A percentile compares a stretch with the other conserved stretches of the same genome.
Conservation (phyloP, 2,329 filamentous ascomycete genomes). For the Macrophomina tecta region DNA sequence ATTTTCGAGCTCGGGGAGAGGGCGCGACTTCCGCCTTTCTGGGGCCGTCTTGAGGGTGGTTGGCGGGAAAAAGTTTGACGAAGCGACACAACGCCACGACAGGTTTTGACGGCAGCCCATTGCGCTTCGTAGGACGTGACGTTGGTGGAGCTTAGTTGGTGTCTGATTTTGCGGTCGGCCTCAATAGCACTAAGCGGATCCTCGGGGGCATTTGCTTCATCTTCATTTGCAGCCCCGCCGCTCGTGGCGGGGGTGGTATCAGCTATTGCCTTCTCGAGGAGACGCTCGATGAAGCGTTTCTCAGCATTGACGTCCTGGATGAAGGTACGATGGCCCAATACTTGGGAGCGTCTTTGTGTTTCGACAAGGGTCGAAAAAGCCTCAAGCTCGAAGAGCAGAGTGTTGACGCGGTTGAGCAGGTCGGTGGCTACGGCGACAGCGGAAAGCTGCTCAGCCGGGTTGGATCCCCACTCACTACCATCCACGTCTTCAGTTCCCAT, state of each 20-base stretch:
- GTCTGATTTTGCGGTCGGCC: constrained; percentile 46
- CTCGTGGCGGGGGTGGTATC: neutral
- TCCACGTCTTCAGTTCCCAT: neutral
- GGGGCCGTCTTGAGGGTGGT: neutral
- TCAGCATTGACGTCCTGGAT: constrained; percentile 25
- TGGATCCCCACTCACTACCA: neutral
- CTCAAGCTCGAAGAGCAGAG: constrained; percentile 23
- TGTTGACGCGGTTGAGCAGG: constrained; percentile 18
- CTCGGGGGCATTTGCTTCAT: neutral
- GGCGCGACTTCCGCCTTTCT: neutral
- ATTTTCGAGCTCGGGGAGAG: constrained; percentile 12
- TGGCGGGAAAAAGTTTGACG: constrained; percentile 45
- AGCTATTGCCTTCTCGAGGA: constrained; percentile 14
- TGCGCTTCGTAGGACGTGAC: constrained; percentile 68
- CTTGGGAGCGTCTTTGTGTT: neutral
- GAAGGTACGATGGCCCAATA: constrained; percentile 12
- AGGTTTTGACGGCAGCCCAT: constrained; percentile 67
- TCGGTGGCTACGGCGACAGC: constrained; percentile 16
- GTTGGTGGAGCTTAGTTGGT: constrained; percentile 69
- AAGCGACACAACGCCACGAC: constrained; percentile 62
- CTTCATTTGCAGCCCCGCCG: neutral
- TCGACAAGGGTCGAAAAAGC: neutral
- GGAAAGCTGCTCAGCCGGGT: neutral
- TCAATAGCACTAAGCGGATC: constrained; percentile 1
- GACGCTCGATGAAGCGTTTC: constrained; percentile 26